A percentile compares a stretch with the other conserved stretches of the same genome.
Evolutionary conservation across 257 asterid genomes (phyloP).

Genomic region (Verbascum thapsus): DNA sequence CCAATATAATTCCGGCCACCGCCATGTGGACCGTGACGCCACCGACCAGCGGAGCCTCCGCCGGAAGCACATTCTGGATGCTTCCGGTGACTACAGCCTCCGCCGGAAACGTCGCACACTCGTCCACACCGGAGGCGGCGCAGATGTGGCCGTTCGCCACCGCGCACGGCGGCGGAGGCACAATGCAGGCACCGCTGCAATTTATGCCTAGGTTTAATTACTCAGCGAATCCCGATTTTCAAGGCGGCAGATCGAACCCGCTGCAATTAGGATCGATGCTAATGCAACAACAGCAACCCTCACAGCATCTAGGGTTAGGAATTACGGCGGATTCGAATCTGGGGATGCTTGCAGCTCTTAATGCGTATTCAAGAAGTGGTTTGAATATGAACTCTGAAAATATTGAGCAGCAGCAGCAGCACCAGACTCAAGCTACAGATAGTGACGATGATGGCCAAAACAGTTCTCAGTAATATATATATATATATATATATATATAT

Average conservation of each 20-base stretch:
- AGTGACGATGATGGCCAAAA: slow-evolving; percentile 50
- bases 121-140: slow-evolving; percentile 37
- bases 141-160: slow-evolving; percentile 68
- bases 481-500: not conserved
- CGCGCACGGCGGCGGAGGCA: slow-evolving; percentile 33
- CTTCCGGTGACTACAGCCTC: slow-evolving; percentile 50
- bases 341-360: slow-evolving; percentile 68
- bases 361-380: slow-evolving; percentile 52
- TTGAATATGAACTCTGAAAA: slow-evolving; percentile 42
- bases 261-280: slow-evolving; percentile 52
- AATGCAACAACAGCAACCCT: slow-evolving; percentile 48
- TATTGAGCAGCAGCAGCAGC: slow-evolving; percentile 35
- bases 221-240: slow-evolving; percentile 51
- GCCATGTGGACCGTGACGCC: slow-evolving; percentile 71
- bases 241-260: slow-evolving; percentile 42
- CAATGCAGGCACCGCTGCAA: slow-evolving; percentile 51
- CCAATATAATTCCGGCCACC: slow-evolving; percentile 45
- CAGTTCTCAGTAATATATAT: slow-evolving; percentile 37
- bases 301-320: slow-evolving; percentile 61
- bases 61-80: slow-evolving; percentile 69
- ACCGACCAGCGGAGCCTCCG: slow-evolving; percentile 27
- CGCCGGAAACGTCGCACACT: slow-evolving; percentile 17
- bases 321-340: slow-evolving; percentile 55
- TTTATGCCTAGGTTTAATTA: slow-evolving; percentile 61
- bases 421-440: slow-evolving; percentile 41